Base-by-base conservation (phyloP, 2,329 filamentous ascomycete species). In the Aspergillus pseudonomiae region DNA sequence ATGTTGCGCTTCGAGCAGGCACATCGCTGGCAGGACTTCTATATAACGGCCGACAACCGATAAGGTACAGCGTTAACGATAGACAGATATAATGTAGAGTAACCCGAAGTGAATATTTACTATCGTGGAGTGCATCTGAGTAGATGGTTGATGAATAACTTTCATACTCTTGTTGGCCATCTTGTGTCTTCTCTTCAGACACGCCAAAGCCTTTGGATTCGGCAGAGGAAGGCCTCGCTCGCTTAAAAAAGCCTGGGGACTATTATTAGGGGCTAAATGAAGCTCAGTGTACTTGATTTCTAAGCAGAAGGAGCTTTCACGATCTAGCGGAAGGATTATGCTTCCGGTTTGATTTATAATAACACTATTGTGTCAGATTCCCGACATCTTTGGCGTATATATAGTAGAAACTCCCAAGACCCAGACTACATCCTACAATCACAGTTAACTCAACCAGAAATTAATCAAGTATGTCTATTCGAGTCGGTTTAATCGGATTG, bases 1-100 rank as follows among this genome's bases (percentile, higher is more conserved):
- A 77, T 89, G 58, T 68, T 89, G 61, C 86, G 86, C 0, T 89
- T 88, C 70, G 79, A 81, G 68, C 86, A 89, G 67, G 79, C 84
- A 57, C 85, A 88, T 73, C 65, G 63, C 11, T 74, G 72, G 73
- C 46, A 30, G 46, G 26, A 50, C 16, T 14, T 28, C 26, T 50
- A 50, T 30, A 2, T 50, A 5, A 9, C 10, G 4, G 26, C 26
- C 0, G 24, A 6, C 26, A 7, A 28, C 24, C 45, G 6, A 24
- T 48, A 10, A 41, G 6, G 16, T 9, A 19, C 6, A 19, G 6
- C 7, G 16, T 9, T 6, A 3, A 41, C 1, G 9, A 9, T 41
- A 6, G 16, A 0, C n/a, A 41, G 6, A 36, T 41, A 7, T n/a
- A 1, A 9, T 9, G 7, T n/a, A 9, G 4, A 7, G 6, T 41